Conservation (phyloP, 805 yeast genomes). For the Cyberlindnera mycetangii region DNA sequence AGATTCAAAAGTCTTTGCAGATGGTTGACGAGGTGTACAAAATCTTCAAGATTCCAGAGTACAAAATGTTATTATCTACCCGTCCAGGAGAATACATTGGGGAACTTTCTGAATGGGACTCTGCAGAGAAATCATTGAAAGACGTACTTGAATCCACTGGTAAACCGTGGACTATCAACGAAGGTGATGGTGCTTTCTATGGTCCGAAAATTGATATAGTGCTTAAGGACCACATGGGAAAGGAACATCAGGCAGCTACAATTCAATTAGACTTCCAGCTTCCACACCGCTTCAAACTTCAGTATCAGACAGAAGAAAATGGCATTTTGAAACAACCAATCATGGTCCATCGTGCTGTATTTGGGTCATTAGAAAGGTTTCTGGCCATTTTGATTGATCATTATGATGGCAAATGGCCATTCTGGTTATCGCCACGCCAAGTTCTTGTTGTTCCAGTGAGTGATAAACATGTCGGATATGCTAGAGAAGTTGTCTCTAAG, state of each 20-base stretch:
- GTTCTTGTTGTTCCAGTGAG: constrained; percentile 81
- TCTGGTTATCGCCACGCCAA: constrained; percentile 94
- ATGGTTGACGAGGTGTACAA: constrained; percentile 73
- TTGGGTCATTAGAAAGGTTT: constrained; percentile 92
- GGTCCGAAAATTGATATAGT: constrained; percentile 95
- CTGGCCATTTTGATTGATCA: constrained; percentile 89
- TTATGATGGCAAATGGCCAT: constrained; percentile 93
- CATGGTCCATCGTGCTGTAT: constrained; percentile 94
- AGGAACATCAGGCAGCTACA: constrained; percentile 91
- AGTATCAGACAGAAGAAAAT: constrained; percentile 53
- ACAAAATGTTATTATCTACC: constrained; percentile 73
- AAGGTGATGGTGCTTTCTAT: constrained; percentile 95
- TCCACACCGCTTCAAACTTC: constrained; percentile 77
- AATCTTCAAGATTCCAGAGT: constrained; percentile 44
- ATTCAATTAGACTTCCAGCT: constrained; percentile 93
- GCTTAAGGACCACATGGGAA: constrained; percentile 74
- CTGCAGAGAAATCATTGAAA: constrained; percentile 69
- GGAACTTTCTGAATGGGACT: constrained; percentile 69
- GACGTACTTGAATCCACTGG: constrained; percentile 55
- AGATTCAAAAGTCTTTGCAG: constrained; percentile 68
- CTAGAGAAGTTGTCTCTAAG: constrained; percentile 42
- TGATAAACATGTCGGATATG: constrained; percentile 53
- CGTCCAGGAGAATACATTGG: constrained; percentile 87
- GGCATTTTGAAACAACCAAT: constrained; percentile 67
- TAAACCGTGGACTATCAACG: constrained; percentile 64